Percentiles rank a stretch among this genome's conserved stretches.
Evolutionary conservation across 1,284 basidiomycete genomes (phyloP).

Genomic region (Golubevia sp.): DNA sequence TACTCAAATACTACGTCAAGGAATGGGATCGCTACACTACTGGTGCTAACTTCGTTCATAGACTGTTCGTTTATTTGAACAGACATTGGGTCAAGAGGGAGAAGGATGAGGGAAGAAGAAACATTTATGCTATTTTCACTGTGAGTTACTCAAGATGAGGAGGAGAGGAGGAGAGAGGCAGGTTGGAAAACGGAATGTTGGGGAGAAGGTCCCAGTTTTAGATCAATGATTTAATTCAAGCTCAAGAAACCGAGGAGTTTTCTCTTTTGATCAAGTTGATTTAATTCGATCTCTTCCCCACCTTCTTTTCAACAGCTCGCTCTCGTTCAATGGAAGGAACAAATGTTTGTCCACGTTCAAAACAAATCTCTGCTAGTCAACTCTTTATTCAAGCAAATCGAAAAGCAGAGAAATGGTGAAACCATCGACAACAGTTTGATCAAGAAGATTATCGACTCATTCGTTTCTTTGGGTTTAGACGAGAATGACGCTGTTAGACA

Average conservation of each 20-base stretch:
- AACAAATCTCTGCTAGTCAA: slow-evolving; percentile 26
- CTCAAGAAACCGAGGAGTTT: background rate
- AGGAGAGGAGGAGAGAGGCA: background rate
- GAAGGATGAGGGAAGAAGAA: slow-evolving; percentile 54
- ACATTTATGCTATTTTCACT: slow-evolving; percentile 55
- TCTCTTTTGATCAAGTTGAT: background rate
- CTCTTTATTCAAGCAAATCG: slow-evolving; percentile 53
- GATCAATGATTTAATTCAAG: too few species aligned
- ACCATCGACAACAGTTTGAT: slow-evolving; percentile 48
- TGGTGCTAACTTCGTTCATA: slow-evolving; percentile 56
- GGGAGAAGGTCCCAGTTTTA: too few species aligned
- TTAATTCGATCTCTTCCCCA: background rate
- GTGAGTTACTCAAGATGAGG: slow-evolving; percentile 2
- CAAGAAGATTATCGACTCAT: slow-evolving; percentile 55
- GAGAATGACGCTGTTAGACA: slow-evolving; percentile 46
- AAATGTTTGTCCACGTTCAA: slow-evolving; percentile 52
- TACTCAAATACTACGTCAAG: slow-evolving; percentile 46
- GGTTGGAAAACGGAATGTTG: too few species aligned
- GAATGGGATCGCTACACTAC: slow-evolving; percentile 59
- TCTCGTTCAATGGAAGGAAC: slow-evolving; percentile 55
- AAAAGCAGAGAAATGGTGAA: slow-evolving; percentile 53
- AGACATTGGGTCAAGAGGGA: slow-evolving; percentile 60
- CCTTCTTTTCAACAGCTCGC: slow-evolving; percentile 25
- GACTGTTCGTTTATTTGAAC: slow-evolving; percentile 56
- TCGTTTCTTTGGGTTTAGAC: slow-evolving; percentile 56